Percentiles rank a stretch among this genome's conserved stretches.
Conservation (phyloP, 225 moss, liverwort and hornwort genomes). For the Ulota crispa region DNA sequence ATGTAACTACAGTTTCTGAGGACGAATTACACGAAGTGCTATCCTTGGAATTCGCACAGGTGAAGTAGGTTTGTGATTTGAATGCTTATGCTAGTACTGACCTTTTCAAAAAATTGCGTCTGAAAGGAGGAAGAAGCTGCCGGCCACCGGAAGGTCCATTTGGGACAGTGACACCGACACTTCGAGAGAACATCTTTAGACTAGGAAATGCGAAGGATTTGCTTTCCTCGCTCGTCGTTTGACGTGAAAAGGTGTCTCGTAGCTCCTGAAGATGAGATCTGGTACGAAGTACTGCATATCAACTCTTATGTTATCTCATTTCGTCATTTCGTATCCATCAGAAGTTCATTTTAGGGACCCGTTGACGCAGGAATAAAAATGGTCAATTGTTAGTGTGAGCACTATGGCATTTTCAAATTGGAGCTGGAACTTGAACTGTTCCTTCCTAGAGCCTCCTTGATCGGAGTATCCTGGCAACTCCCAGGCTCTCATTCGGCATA, state of each 20-base stretch:
- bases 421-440: background rate
- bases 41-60: background rate
- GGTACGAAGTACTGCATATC: conserved; percentile 36
- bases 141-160: conserved; percentile 19
- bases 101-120: conserved; percentile 21
- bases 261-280: conserved; percentile 54
- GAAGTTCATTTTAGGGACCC: background rate
- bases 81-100: conserved; percentile 23
- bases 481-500: background rate
- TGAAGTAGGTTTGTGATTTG: conserved; percentile 12
- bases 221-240: conserved; percentile 33
- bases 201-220: conserved; percentile 58
- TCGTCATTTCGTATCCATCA: background rate
- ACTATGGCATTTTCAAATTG: background rate
- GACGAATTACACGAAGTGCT: background rate
- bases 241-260: conserved; percentile 43
- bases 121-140: conserved; percentile 41
- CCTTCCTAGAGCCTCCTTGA: conserved; percentile 9
- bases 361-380: background rate
- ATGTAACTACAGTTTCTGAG: background rate
- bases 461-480: background rate
- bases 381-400: background rate
- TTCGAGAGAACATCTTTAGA: conserved; percentile 8
- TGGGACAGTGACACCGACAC: conserved; percentile 35
- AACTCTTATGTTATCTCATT: background rate